These are phyloP conservation scores for Platanus orientalis DNA, from an alignment of 164 flowering plant genomes.

Conservation along the genomic window DNA sequence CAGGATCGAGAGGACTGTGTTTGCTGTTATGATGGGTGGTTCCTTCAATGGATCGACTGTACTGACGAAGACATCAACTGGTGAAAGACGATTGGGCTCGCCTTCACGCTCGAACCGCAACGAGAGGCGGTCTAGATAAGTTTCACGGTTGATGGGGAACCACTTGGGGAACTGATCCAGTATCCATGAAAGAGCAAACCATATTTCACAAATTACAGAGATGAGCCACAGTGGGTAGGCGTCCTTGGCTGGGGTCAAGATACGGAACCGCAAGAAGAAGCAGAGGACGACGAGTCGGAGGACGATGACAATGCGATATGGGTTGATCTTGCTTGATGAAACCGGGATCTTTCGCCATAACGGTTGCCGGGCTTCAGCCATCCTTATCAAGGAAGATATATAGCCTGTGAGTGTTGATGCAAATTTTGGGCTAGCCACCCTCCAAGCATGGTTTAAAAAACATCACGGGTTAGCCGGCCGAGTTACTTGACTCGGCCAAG, in stretches of 20 bases:
- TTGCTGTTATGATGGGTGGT: slow-evolving; percentile 66
- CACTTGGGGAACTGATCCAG: slow-evolving; percentile 98
- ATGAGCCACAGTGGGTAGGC: slow-evolving; percentile 88
- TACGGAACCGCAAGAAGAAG: slow-evolving; percentile 84
- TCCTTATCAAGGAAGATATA: slow-evolving; percentile 27
- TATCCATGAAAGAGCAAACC: slow-evolving; percentile 96
- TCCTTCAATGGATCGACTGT: slow-evolving; percentile 57
- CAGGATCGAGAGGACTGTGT: slow-evolving; percentile 57
- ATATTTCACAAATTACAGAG: slow-evolving; percentile 90
- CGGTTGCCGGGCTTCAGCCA: slow-evolving; percentile 94
- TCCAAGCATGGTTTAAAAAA: no score
- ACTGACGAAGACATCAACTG: slow-evolving; percentile 60
- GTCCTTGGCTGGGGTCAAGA: slow-evolving; percentile 76
- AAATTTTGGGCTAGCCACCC: no score
- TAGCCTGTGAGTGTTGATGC: neutral
- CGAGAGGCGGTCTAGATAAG: slow-evolving; percentile 83
- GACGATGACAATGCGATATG: slow-evolving; percentile 86
- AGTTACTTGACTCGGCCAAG: no score
- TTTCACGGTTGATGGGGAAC: slow-evolving; percentile 80
- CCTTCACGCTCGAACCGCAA: slow-evolving; percentile 82
- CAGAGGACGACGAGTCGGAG: slow-evolving; percentile 62
- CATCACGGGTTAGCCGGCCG: no score
- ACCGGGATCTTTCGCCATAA: slow-evolving; percentile 88
- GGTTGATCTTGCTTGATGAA: slow-evolving; percentile 78
- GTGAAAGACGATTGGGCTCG: slow-evolving; percentile 32